Evolutionary conservation across 2,329 filamentous ascomycete genomes (phyloP).

Genomic region (Acrocalymma vagum): DNA sequence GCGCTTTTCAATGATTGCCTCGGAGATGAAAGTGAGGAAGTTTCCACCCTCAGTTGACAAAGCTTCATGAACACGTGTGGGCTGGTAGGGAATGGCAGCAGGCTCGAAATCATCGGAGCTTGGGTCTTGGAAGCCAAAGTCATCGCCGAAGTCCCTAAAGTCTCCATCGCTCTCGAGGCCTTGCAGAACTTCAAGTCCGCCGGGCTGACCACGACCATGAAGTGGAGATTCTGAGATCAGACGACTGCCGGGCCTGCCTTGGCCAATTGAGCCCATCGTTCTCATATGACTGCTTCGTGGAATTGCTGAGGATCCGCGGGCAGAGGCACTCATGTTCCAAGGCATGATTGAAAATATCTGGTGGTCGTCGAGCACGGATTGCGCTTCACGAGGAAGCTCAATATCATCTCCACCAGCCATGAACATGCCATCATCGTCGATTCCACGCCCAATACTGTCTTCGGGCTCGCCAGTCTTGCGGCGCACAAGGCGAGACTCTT

Average conservation of each 20-base stretch:
- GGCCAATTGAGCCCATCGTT: slow-evolving; percentile 44
- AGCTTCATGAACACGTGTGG: slow-evolving; percentile 57
- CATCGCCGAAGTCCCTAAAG: slow-evolving; percentile 28
- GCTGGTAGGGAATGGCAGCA: slow-evolving; percentile 10
- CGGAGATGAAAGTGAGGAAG: slow-evolving; percentile 68
- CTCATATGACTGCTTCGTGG: slow-evolving; percentile 53
- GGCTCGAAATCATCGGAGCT: slow-evolving; percentile 27
- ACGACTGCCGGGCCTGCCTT: slow-evolving; percentile 56
- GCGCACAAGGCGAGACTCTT: slow-evolving; percentile 43
- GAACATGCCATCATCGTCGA: slow-evolving; percentile 43
- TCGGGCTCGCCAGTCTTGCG: slow-evolving; percentile 41
- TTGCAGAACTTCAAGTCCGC: slow-evolving; percentile 35
- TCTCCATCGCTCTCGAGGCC: slow-evolving; percentile 41
- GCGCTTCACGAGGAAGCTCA: slow-evolving; percentile 76
- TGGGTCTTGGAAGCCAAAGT: slow-evolving; percentile 20
- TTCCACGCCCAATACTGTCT: slow-evolving; percentile 41
- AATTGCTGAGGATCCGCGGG: slow-evolving; percentile 58
- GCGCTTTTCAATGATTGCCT: slow-evolving; percentile 52
- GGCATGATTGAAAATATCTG: slow-evolving; percentile 72
- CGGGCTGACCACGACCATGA: slow-evolving; percentile 56
- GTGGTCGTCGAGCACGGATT: slow-evolving; percentile 72
- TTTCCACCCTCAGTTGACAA: slow-evolving; percentile 69
- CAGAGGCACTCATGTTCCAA: slow-evolving; percentile 70
- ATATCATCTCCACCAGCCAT: slow-evolving; percentile 54
- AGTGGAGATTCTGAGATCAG: slow-evolving; percentile 70